Evolutionary conservation across 169 alveolate species (phyloP).

Genomic region (Sarcocystis neurona): DNA sequence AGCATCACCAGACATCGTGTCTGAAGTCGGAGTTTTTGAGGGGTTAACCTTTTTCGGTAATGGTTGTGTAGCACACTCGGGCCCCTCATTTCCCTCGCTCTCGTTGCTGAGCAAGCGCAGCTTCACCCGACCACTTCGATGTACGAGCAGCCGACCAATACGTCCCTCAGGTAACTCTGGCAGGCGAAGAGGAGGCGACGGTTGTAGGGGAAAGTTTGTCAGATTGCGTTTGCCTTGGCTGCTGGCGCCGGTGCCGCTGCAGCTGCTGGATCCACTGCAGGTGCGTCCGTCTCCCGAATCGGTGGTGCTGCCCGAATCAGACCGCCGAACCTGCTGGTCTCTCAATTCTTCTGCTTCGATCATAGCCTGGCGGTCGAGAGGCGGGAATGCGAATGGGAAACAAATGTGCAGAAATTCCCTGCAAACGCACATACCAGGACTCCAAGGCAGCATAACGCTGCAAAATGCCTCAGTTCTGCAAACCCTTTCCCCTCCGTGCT

Average conservation of each 20-base stretch:
- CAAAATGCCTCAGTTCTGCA: no score
- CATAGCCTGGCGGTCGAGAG: constrained; percentile 54
- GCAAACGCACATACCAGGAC: not conserved
- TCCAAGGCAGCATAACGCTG: not conserved
- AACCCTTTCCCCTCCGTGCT: no score
- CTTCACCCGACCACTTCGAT: constrained; percentile 63
- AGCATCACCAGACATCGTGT: no score
- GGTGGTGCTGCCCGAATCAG: not conserved
- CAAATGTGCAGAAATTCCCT: constrained; percentile 59
- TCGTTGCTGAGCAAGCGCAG: constrained; percentile 43
- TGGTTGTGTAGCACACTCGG: no score
- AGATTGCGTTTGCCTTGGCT: not conserved
- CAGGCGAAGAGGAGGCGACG: constrained; percentile 43
- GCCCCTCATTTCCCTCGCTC: not conserved
- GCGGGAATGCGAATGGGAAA: constrained; percentile 47
- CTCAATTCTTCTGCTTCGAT: constrained; percentile 42
- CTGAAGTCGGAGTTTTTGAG: no score
- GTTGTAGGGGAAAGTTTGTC: not conserved
- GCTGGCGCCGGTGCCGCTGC: not conserved
- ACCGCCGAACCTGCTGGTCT: not conserved
- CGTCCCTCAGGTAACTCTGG: constrained; percentile 55
- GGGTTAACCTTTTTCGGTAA: no score
- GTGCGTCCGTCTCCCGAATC: not conserved
- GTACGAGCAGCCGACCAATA: constrained; percentile 53
- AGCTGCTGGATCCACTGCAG: not conserved